phyloP scores from a whole-genome alignment of 805 yeast genomes.

The Saccharomyces mikatae region DNA sequence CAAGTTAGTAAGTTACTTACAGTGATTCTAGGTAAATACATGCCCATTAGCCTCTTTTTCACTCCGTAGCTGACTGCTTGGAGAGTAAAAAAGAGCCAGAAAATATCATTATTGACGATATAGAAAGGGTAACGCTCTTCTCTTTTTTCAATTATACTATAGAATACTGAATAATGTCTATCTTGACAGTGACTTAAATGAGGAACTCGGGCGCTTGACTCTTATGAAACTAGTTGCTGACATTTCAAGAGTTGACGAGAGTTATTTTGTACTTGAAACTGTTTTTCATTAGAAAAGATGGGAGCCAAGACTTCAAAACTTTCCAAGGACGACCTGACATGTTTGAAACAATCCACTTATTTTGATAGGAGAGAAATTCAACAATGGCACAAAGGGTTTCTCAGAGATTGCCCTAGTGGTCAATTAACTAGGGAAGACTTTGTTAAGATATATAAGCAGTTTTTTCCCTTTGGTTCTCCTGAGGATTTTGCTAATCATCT shows the following conservation, averaged over 20 bases:
- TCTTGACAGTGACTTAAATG: not conserved
- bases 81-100: not conserved
- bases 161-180: not conserved
- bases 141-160: not conserved
- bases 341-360: slow-evolving; percentile 76
- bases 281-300: slow-evolving; percentile 40
- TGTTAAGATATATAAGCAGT: slow-evolving; percentile 86
- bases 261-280: not conserved
- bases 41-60: not conserved
- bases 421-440: slow-evolving; percentile 81
- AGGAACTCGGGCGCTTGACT: not conserved
- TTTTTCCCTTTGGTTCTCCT: slow-evolving; percentile 98
- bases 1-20: not conserved
- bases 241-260: not conserved
- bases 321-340: slow-evolving; percentile 80
- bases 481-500: slow-evolving; percentile 81
- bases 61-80: not conserved
- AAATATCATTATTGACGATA: not conserved
- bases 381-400: slow-evolving; percentile 96
- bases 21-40: not conserved
- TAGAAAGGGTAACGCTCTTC: not conserved
- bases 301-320: slow-evolving; percentile 92
- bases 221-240: not conserved
- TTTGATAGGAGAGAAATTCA: slow-evolving; percentile 91
- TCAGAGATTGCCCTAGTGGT: slow-evolving; percentile 89